Percentiles rank a stretch among this genome's conserved stretches.
Evolutionary conservation across 73 alveolate genomes (phyloP).

Genomic region (Paraurostyla sp.): DNA sequence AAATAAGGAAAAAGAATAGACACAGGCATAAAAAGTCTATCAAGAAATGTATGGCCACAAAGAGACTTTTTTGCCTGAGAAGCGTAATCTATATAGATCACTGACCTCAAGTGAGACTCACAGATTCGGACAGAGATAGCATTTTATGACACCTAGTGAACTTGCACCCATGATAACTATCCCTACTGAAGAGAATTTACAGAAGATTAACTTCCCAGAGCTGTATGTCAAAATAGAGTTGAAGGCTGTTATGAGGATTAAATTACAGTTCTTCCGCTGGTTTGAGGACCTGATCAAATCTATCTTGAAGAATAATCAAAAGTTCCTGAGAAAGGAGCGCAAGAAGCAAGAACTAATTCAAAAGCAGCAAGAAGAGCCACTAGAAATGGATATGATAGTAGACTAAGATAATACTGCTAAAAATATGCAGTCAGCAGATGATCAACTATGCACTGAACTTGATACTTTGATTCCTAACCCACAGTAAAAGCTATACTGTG

Average conservation of each 20-base stretch:
- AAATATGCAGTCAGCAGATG: not conserved
- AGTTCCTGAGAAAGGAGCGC: not conserved
- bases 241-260: constrained; percentile 44
- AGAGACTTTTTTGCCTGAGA: constrained; percentile 68
- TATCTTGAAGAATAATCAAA: constrained; percentile 8
- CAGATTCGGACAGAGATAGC: constrained; percentile 28
- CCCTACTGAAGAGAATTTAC: constrained; percentile 44
- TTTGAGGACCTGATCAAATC: constrained; percentile 39
- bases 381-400: not conserved
- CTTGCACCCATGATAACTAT: not conserved
- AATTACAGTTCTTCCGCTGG: constrained; percentile 52
- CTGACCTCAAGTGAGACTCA: not conserved
- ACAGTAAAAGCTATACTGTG: constrained; percentile 68
- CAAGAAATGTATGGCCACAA: constrained; percentile 67
- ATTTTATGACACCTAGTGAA: constrained; percentile 5
- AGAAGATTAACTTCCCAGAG: constrained; percentile 4
- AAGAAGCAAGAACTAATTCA: not conserved
- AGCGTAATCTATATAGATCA: constrained; percentile 36
- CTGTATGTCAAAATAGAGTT: constrained; percentile 27
- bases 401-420: not conserved
- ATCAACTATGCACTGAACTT: constrained; percentile 23
- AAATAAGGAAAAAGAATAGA: not conserved
- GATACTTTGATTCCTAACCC: constrained; percentile 28
- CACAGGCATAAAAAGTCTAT: not conserved
- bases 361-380: not conserved